Evolutionary conservation across 1,284 basidiomycete species (phyloP).

Genomic region (Gastroboletus turbinatus): DNA sequence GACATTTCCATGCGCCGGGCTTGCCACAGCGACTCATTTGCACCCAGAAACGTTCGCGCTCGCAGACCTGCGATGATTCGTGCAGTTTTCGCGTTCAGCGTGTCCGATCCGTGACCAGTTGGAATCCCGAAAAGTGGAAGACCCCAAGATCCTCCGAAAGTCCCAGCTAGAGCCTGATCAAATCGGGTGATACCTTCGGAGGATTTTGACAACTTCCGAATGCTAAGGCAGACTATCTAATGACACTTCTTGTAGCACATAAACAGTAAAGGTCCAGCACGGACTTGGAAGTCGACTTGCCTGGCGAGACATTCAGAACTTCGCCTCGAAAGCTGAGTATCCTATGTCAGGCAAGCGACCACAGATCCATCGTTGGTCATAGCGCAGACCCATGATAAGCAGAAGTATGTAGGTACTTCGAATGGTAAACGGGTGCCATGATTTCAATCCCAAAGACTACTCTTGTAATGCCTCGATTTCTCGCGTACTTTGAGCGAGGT

Average conservation of each 20-base stretch:
- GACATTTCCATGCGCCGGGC: background rate
- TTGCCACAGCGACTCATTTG: background rate
- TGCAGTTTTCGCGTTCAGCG: too few relatives aligned
- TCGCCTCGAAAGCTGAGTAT: background rate
- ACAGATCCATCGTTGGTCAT: background rate
- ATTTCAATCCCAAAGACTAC: slow-evolving; percentile 26
- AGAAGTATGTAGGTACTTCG: background rate
- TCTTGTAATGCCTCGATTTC: slow-evolving; percentile 68
- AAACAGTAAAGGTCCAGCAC: background rate
- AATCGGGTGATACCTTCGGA: background rate
- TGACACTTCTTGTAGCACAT: background rate
- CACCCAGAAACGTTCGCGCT: background rate
- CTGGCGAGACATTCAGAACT: background rate
- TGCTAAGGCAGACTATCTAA: background rate
- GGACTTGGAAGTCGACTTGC: background rate
- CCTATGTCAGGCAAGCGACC: background rate
- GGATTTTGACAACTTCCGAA: background rate
- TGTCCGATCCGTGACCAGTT: background rate
- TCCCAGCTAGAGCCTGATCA: background rate
- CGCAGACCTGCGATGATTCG: background rate
- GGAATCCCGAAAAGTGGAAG: background rate
- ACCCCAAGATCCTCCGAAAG: background rate
- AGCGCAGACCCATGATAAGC: background rate
- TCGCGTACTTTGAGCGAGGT: slow-evolving; percentile 51
- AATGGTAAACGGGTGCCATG: background rate